Conservation (phyloP, 139 green algal genomes). For the Volvox reticuliferus region DNA sequence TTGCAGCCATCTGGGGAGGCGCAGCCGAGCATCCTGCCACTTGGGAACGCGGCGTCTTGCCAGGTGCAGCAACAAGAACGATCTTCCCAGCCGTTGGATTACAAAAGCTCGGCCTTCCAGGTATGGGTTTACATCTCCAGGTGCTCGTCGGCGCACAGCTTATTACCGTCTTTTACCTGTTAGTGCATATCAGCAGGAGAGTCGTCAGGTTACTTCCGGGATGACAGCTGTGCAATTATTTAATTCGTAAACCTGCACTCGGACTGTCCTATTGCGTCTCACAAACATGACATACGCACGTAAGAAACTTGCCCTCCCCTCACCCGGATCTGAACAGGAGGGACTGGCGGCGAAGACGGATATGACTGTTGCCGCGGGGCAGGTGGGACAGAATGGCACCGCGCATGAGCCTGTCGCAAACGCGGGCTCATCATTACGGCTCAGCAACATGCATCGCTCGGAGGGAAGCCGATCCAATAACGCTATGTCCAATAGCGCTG, state of each 20-base stretch:
- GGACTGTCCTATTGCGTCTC: too few species aligned
- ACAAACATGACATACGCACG: too few species aligned
- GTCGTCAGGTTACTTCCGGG: too few species aligned
- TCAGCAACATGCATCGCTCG: neutral
- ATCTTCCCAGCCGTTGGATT: neutral
- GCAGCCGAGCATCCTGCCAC: neutral
- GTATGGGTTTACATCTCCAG: too few species aligned
- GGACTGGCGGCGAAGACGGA: neutral
- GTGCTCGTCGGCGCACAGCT: too few species aligned
- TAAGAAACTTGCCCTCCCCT: too few species aligned
- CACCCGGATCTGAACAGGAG: neutral
- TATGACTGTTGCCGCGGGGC: neutral
- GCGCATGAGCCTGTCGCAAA: neutral
- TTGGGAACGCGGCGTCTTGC: neutral
- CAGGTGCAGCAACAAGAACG: neutral
- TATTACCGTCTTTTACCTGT: too few species aligned
- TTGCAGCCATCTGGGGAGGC: slow-evolving; percentile 14
- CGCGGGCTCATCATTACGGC: neutral
- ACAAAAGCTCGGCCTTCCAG: too few species aligned
- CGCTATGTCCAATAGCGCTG: neutral
- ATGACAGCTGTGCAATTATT: too few species aligned
- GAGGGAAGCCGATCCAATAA: neutral
- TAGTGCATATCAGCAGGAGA: too few species aligned
- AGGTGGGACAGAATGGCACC: neutral
- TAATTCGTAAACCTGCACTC: too few species aligned